Percentiles rank a stretch among this genome's conserved stretches.
phyloP scores from a whole-genome alignment of 169 alveolate species.

The Perkinsus marinus region DNA sequence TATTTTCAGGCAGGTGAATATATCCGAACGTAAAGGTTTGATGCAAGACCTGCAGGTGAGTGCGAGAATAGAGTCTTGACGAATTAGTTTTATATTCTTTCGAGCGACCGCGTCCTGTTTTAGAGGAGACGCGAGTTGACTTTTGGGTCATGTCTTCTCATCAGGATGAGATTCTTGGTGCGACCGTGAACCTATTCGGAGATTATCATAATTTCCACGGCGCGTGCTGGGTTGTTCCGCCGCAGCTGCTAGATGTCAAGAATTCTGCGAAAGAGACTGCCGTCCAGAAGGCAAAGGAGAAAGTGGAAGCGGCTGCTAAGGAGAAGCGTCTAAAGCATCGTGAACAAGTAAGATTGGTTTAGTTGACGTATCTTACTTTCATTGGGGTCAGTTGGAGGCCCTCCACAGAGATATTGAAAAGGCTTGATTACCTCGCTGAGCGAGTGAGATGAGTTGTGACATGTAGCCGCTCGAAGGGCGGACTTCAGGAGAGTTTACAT shows the following conservation, averaged over 20 bases:
- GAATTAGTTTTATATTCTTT: neutral
- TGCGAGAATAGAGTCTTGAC: neutral
- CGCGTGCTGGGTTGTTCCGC: neutral
- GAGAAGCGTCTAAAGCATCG: neutral
- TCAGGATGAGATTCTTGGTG: neutral
- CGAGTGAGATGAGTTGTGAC: neutral
- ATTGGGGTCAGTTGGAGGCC: neutral
- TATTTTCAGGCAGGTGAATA: neutral
- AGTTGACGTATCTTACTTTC: neutral
- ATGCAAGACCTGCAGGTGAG: neutral
- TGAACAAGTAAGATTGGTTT: neutral
- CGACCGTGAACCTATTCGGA: neutral
- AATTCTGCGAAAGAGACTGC: neutral
- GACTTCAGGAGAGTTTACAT: neutral
- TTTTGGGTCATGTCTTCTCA: neutral
- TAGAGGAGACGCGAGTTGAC: neutral
- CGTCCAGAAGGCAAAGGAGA: neutral
- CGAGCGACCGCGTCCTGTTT: neutral
- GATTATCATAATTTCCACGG: neutral
- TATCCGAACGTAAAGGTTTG: neutral
- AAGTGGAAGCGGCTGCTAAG: neutral
- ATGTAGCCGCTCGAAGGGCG: neutral
- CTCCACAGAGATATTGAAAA: neutral
- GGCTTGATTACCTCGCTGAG: no score
- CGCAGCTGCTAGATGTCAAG: neutral